These are phyloP conservation scores for Huntiella decipiens DNA, from an alignment of 2,329 filamentous ascomycete genomes.

Conservation along the genomic window DNA sequence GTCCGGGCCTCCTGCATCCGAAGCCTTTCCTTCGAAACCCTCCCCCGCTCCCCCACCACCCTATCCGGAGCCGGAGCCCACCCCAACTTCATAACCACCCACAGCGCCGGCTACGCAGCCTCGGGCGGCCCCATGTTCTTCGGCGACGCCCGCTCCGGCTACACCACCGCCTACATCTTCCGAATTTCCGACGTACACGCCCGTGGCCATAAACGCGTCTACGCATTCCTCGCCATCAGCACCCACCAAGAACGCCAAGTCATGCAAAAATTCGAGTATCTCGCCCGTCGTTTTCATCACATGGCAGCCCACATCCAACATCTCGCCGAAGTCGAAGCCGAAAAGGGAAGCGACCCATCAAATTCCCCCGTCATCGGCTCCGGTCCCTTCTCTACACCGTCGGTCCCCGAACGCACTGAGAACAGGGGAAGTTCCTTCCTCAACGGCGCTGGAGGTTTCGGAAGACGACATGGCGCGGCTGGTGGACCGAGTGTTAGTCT, in stretches of 20 bases:
- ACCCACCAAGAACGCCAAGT: constrained; percentile 45
- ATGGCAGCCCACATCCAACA: constrained; percentile 47
- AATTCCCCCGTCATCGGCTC: constrained; percentile 20
- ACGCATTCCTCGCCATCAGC: constrained; percentile 46
- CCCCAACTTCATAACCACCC: constrained; percentile 31
- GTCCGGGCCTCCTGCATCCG: constrained; percentile 47
- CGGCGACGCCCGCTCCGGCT: constrained; percentile 43
- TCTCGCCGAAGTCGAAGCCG: constrained; percentile 43
- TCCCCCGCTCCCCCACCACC: constrained; percentile 31
- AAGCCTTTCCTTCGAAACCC: constrained; percentile 46
- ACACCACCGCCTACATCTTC: constrained; percentile 53
- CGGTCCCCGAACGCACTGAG: constrained; percentile 10
- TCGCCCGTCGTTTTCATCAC: constrained; percentile 43
- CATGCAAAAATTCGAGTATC: constrained; percentile 46
- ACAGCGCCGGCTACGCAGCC: constrained; percentile 32
- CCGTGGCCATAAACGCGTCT: constrained; percentile 48
- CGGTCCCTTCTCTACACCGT: constrained; percentile 17
- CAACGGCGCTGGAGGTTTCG: constrained; percentile 32
- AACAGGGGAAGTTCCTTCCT: constrained; percentile 32
- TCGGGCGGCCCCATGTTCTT: constrained; percentile 51
- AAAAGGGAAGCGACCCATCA: constrained; percentile 27
- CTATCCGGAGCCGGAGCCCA: constrained; percentile 19
- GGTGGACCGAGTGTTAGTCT: constrained; percentile 32
- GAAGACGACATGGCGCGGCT: constrained; percentile 37
- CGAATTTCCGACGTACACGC: constrained; percentile 49